Conservation (phyloP, 2,329 filamentous ascomycete genomes). For the Tolypocladium inflatum region DNA sequence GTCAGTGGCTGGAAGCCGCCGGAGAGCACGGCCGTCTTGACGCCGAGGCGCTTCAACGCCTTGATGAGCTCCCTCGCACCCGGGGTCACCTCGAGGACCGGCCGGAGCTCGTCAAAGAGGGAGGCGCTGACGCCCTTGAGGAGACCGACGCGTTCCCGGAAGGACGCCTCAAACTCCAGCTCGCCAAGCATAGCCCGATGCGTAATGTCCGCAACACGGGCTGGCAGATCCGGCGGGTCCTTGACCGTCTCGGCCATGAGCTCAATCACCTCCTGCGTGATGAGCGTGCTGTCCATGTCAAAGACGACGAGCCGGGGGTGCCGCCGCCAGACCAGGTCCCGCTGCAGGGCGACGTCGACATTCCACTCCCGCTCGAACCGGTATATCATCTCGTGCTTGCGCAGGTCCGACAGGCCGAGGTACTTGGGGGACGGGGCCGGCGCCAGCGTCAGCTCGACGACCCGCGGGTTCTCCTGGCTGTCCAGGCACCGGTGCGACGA, state of each 20-base stretch:
- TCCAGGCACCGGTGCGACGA: constrained; percentile 60
- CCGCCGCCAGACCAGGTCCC: constrained; percentile 62
- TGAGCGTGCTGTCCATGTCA: constrained; percentile 97
- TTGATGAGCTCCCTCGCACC: constrained; percentile 68
- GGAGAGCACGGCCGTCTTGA: constrained; percentile 82
- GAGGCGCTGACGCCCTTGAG: constrained; percentile 70
- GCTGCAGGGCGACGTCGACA: constrained; percentile 71
- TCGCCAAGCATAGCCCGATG: constrained; percentile 93
- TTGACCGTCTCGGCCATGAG: constrained; percentile 75
- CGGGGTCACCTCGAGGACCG: constrained; percentile 68
- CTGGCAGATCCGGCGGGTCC: constrained; percentile 61
- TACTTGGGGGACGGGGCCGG: constrained; percentile 53
- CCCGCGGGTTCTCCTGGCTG: constrained; percentile 45
- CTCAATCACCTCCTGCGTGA: constrained; percentile 96
- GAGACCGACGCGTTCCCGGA: constrained; percentile 71
- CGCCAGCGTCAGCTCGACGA: constrained; percentile 57
- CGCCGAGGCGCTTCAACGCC: constrained; percentile 67
- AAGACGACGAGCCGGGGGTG: constrained; percentile 87
- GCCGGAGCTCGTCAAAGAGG: constrained; percentile 70
- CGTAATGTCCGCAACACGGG: constrained; percentile 80
- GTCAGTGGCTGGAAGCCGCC: constrained; percentile 89
- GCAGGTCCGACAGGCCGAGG: constrained; percentile 57
- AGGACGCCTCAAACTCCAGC: constrained; percentile 78
- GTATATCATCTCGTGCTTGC: constrained; percentile 74
- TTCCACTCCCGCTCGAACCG: constrained; percentile 85